Evolutionary conservation across 176 grass and related monocot genomes (phyloP), one percentile per base, ranked within the genome.

Genomic region (Avena eriantha): DNA sequence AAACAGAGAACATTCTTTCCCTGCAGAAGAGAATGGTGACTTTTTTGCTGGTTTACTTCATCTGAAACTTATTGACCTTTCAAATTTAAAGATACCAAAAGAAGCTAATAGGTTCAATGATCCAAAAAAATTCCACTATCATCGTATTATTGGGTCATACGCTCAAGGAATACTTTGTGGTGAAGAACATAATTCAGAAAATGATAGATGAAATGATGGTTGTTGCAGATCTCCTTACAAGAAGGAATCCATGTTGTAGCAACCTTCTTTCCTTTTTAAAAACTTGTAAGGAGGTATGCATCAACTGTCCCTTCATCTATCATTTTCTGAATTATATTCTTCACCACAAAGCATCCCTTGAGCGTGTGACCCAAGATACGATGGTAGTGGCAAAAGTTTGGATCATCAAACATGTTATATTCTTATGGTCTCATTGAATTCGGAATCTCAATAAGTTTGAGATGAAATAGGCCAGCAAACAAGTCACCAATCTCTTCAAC

Each of bases 261-360:
- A 36, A 84, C 11, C n/a, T 84, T 76, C 24, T 84, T 84, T 1
- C 70, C 11, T 34, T 84, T 65, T 84, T 1, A 76, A 11, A 76
- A 11, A 0, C 7, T 65, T 51, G 51, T 76, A 0, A 84, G 57
- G 3, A 84, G 70, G 18, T 50, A 8, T 0, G 18, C 41, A 50
- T 84, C 39, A n/a, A 84, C 21, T 0, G 15, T 22, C 0, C 39
- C 39, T 41, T 41, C 39, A 41, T 41, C 2, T 41, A 41, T 41
- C 39, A 41, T 41, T 41, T 41, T 41, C 39, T 41, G 39, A 41
- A 41, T 41, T 3, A 41, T 41, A 41, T 41, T 41, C 39, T 41
- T 82, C 0, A 55, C 80, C 7, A 82, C 80, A 22, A 69, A 82
- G 41, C 13, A 63, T 21, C 66, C 60, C 3, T 67, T 49, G 0